Evolutionary conservation across 441 rosid genomes (phyloP).

Genomic region (Aleurites moluccanus): DNA sequence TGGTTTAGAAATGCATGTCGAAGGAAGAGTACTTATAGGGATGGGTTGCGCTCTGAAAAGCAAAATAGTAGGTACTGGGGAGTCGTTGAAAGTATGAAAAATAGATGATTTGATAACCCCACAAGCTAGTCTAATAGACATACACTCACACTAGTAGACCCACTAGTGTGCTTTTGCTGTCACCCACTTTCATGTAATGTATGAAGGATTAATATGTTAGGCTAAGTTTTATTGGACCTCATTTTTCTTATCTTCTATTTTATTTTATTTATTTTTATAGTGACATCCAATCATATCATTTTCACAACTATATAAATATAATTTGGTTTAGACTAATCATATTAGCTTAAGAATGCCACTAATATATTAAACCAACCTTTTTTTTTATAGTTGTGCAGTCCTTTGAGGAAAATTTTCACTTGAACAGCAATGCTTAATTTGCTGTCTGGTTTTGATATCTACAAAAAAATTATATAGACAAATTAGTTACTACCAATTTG

Average conservation of each 20-base stretch:
- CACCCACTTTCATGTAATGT: conserved; percentile 2
- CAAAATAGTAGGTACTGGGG: neutral
- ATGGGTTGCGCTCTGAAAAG: conserved; percentile 1
- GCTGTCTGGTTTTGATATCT: neutral
- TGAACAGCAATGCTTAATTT: neutral
- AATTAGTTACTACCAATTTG: no score
- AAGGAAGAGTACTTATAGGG: conserved; percentile 13
- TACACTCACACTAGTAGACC: neutral
- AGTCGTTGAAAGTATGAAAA: neutral
- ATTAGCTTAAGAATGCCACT: neutral
- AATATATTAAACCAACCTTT: neutral
- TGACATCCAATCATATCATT: neutral
- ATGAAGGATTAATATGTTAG: neutral
- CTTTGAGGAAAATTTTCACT: neutral
- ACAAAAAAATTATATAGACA: neutral
- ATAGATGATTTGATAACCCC: neutral
- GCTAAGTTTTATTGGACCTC: neutral
- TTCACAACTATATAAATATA: neutral
- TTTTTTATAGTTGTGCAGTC: neutral
- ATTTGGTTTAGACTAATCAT: neutral
- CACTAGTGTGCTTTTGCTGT: conserved; percentile 22
- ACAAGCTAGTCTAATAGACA: conserved; percentile 3
- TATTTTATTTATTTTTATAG: neutral
- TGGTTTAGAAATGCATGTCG: conserved; percentile 14
- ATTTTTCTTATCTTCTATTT: neutral